Evolutionary conservation across 352 stramenopile genomes (phyloP), one percentile per base, ranked within the genome.

Genomic region (Phytopythium chamaehyphon): DNA sequence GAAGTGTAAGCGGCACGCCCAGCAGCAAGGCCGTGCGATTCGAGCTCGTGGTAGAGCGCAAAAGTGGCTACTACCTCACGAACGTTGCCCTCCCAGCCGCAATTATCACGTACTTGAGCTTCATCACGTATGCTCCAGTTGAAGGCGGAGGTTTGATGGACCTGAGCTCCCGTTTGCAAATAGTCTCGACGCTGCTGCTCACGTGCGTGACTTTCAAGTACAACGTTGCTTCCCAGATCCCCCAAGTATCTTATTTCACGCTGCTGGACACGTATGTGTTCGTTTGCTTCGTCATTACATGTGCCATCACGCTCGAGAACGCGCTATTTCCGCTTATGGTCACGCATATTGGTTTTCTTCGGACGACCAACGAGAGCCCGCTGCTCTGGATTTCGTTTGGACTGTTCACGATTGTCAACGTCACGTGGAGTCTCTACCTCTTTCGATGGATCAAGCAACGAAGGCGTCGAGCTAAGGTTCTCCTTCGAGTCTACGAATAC

Each of bases 231-330:
- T 64, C 59, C 1, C 46, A 74, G 0, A 74, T 84, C 6, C 77
- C 77, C 11, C 69, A 84, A 33, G 69, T 89, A 3, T 79, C 75
- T 46, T 89, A 89, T 40, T 77, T 84, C 36, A 86, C 77, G 36
- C 62, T 59, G 15, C 55, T 87, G 14, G 76, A 81, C 40, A 54
- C 65, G 46, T 87, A 84, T 35, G 62, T 86, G 3, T 81, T 78
- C 42, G 79, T 79, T 54, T 84, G 72, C 66, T 86, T 86, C 52
- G 52, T 84, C 2, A 62, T 84, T 39, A 61, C 67, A 7, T 81
- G 60, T 21, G 22, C 72, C 16, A 69, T 86, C 9, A 69, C 64
- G 31, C 43, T 80, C 23, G 75, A 83, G 58, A 86, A 84, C 42
- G 69, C 75, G 1, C 43, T 84, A 2, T 85, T 73, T 51, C 65